Evolutionary conservation across 1,284 basidiomycete genomes (phyloP).

Genomic region (Irpex sp.): DNA sequence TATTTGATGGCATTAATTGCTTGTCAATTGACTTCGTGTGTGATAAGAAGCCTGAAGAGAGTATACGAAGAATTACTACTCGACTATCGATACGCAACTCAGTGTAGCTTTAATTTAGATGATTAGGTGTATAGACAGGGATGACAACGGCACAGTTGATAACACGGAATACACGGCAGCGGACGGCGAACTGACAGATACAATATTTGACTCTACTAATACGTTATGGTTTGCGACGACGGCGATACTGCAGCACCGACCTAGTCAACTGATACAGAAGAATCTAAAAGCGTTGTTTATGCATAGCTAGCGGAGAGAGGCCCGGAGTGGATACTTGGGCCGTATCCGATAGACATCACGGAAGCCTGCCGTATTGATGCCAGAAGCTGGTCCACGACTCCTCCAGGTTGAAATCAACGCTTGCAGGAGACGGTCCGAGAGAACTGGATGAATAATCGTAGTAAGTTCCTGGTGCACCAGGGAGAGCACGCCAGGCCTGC

Average conservation of each 20-base stretch:
- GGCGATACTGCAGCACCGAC: not conserved
- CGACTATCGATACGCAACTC: not conserved
- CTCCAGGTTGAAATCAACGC: slow-evolving; percentile 12
- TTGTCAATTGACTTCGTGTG: not conserved
- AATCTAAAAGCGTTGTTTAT: not conserved
- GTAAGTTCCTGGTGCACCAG: slow-evolving; percentile 2
- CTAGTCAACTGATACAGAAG: not conserved
- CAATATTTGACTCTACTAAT: not conserved
- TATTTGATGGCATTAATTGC: too few species aligned
- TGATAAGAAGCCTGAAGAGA: not conserved
- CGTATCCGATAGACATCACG: not conserved
- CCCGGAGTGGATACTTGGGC: not conserved
- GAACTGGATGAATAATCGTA: not conserved
- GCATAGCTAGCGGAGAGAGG: not conserved
- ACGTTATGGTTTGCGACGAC: not conserved
- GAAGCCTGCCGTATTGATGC: slow-evolving; percentile 8
- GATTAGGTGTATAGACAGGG: too few species aligned
- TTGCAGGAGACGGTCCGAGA: not conserved
- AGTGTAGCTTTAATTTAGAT: too few species aligned
- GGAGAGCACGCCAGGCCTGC: not conserved
- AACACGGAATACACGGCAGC: not conserved
- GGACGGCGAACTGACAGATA: not conserved
- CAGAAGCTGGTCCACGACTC: slow-evolving; percentile 16
- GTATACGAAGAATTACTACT: not conserved
- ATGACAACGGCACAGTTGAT: not conserved